phyloP scores from a whole-genome alignment of 2,329 filamentous ascomycete species.

The Helicocarpus griseus region DNA sequence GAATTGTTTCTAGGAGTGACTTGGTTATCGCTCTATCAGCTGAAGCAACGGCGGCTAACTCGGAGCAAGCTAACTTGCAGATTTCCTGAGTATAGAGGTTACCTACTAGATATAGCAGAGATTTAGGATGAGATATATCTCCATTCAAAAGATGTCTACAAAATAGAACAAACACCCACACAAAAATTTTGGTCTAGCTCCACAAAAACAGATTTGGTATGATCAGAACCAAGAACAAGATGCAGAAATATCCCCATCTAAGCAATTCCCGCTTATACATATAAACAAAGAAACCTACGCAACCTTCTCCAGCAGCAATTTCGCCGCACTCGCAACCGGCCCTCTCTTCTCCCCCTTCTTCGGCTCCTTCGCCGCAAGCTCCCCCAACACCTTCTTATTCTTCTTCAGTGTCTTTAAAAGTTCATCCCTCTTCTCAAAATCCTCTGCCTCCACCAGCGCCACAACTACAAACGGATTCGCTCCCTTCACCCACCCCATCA shows the following conservation, averaged over 20 bases:
- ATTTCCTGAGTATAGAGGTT: no score
- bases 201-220: no score
- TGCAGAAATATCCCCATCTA: background rate
- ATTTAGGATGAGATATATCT: no score
- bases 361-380: constrained; percentile 45
- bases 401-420: constrained; percentile 62
- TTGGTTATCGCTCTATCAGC: no score
- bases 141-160: no score
- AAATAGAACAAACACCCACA: no score
- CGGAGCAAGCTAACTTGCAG: no score
- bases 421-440: constrained; percentile 57
- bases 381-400: constrained; percentile 59
- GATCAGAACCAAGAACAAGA: no score
- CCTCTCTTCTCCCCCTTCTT: constrained; percentile 34
- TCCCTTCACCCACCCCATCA: constrained; percentile 77
- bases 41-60: no score
- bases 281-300: background rate
- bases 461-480: constrained; percentile 80
- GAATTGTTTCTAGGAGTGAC: no score
- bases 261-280: background rate
- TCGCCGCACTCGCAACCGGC: constrained; percentile 38
- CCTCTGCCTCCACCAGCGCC: constrained; percentile 64
- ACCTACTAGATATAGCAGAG: no score
- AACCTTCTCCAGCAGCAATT: constrained; percentile 31
- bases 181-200: no score